These are phyloP conservation scores for Microthlaspi erraticum DNA, from an alignment of 345 rosid genomes.

Conservation along the genomic window DNA sequence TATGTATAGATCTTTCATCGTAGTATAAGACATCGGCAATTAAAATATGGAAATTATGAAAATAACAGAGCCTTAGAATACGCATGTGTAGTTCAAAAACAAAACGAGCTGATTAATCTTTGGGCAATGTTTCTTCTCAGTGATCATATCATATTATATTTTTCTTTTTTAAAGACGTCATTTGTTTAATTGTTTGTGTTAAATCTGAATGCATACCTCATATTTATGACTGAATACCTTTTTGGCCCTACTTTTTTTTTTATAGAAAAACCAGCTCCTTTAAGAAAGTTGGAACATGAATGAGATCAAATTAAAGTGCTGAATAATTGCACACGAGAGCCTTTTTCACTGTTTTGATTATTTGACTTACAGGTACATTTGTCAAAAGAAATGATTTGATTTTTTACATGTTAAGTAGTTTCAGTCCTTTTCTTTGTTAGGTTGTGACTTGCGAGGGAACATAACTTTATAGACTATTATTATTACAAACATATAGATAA, in stretches of 20 bases:
- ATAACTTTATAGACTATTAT: constrained; percentile 19
- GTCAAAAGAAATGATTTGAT: constrained; percentile 27
- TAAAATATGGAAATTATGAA: background rate
- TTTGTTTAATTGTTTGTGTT: background rate
- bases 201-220: background rate
- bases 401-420: background rate
- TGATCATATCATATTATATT: background rate
- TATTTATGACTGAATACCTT: background rate
- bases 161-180: background rate
- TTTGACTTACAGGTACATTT: constrained; percentile 16
- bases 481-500: background rate
- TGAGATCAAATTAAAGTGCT: constrained; percentile 1
- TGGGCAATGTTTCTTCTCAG: background rate
- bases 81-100: too few species aligned
- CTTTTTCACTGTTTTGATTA: constrained; percentile 1
- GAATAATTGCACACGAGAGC: constrained; percentile 4
- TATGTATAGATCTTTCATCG: background rate
- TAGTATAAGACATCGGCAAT: background rate
- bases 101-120: too few species aligned
- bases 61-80: too few species aligned
- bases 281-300: constrained; percentile 8
- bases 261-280: background rate
- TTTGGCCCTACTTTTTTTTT: background rate
- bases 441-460: constrained; percentile 40
- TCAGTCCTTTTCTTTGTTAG: constrained; percentile 15